Evolutionary conservation across 2,329 filamentous ascomycete species (phyloP).

Genomic region (Cephalotrichum gorgonifer): DNA sequence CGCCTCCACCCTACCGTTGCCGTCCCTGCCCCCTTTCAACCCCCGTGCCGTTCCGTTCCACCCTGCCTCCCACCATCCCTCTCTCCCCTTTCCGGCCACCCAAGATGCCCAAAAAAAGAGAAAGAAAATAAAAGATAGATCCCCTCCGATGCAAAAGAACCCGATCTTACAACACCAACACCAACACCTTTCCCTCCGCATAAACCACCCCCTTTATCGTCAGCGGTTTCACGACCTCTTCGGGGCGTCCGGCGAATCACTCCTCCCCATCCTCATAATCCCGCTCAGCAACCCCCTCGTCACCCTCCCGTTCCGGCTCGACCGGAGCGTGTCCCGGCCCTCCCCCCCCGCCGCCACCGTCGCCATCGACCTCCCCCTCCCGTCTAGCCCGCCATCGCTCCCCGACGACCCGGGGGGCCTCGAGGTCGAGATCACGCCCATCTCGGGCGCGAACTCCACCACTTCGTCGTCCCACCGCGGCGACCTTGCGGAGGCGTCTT

Average conservation of each 20-base stretch:
- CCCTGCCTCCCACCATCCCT: no score
- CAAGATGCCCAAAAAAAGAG: no score
- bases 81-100: no score
- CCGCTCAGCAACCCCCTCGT: slow-evolving; percentile 31
- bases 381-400: slow-evolving; percentile 27
- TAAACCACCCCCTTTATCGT: not conserved
- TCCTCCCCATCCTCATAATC: slow-evolving; percentile 32
- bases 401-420: slow-evolving; percentile 39
- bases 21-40: no score
- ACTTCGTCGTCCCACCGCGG: no score
- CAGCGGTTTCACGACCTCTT: no score
- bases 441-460: no score
- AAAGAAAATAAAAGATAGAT: not conserved
- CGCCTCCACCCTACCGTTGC: no score
- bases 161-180: not conserved
- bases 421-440: no score
- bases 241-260: slow-evolving; percentile 26
- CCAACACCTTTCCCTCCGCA: not conserved
- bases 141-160: slow-evolving; percentile 4
- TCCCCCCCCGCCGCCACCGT: not conserved
- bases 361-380: not conserved
- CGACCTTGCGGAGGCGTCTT: no score
- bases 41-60: no score
- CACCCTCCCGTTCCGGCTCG: slow-evolving; percentile 21
- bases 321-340: slow-evolving; percentile 19